Evolutionary conservation across 176 grass and related monocot genomes (phyloP).

Genomic region (Aegilops sharonensis): DNA sequence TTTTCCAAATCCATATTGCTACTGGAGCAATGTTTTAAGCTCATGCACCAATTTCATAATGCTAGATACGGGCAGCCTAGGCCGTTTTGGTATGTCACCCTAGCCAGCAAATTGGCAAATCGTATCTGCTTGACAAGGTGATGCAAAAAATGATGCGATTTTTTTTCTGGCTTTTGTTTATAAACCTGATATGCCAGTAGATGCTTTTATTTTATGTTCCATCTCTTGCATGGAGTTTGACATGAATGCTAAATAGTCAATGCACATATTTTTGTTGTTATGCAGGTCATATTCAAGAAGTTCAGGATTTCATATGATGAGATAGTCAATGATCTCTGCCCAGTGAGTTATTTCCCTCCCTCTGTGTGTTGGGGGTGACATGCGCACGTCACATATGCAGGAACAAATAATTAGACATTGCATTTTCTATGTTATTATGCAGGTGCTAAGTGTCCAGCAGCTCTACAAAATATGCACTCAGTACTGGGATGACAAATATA

Average conservation of each 20-base stretch:
- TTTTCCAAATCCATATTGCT: slow-evolving; percentile 19
- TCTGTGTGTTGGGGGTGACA: neutral
- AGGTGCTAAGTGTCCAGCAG: slow-evolving; percentile 87
- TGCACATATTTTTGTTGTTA: slow-evolving; percentile 30
- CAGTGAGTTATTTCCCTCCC: slow-evolving; percentile 42
- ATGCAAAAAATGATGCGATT: neutral
- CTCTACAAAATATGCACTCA: slow-evolving; percentile 96
- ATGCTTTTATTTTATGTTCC: slow-evolving; percentile 11
- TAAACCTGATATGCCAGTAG: neutral
- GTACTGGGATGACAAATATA: slow-evolving; percentile 98
- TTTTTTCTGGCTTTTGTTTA: neutral
- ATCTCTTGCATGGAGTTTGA: slow-evolving; percentile 8
- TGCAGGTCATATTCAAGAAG: slow-evolving; percentile 93
- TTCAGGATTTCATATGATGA: slow-evolving; percentile 93
- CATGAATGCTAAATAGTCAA: slow-evolving; percentile 29
- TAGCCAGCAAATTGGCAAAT: neutral
- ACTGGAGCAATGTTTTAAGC: slow-evolving; percentile 4
- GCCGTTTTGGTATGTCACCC: neutral
- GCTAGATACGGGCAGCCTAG: neutral
- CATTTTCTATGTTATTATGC: slow-evolving; percentile 35
- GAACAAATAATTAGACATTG: neutral
- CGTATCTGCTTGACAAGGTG: neutral
- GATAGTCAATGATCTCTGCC: slow-evolving; percentile 74
- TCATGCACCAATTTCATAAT: neutral
- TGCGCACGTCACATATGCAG: neutral